phyloP scores from a whole-genome alignment of 257 asterid species.

The Rhazya stricta region DNA sequence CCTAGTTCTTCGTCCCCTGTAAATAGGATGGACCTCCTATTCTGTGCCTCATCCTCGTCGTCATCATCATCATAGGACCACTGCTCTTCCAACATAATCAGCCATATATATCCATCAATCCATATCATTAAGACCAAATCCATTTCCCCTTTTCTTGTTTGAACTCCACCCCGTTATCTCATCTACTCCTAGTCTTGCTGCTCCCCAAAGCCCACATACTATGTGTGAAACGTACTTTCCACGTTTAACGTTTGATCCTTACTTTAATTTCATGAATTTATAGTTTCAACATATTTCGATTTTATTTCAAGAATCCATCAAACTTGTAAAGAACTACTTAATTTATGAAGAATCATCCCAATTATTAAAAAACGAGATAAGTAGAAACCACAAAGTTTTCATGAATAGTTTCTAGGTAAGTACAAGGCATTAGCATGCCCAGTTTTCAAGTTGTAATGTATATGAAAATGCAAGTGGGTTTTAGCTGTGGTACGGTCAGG shows the following conservation, averaged over 20 bases:
- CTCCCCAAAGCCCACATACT: not conserved
- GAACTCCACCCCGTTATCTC: not conserved
- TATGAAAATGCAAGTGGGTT: constrained; percentile 14
- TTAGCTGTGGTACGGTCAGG: constrained; percentile 10
- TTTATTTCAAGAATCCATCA: too few species aligned
- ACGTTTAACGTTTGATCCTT: too few species aligned
- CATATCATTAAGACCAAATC: not conserved
- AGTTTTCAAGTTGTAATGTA: constrained; percentile 10
- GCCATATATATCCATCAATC: not conserved
- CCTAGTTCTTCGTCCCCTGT: not conserved
- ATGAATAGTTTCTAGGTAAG: not conserved
- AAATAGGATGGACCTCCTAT: constrained; percentile 2
- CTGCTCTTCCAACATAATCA: not conserved
- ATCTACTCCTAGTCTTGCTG: not conserved
- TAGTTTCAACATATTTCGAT: too few species aligned
- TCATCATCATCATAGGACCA: not conserved
- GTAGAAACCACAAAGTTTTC: not conserved
- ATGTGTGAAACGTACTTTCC: too few species aligned
- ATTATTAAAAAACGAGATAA: not conserved
- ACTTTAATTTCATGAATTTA: too few species aligned
- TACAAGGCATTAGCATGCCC: not conserved
- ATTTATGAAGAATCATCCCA: too few species aligned
- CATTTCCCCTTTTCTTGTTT: not conserved
- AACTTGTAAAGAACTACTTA: too few species aligned
- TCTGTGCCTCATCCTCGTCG: not conserved